Evolutionary conservation across 192 early-diverging fungal species (phyloP).

Genomic region (Coemansia sp.): DNA sequence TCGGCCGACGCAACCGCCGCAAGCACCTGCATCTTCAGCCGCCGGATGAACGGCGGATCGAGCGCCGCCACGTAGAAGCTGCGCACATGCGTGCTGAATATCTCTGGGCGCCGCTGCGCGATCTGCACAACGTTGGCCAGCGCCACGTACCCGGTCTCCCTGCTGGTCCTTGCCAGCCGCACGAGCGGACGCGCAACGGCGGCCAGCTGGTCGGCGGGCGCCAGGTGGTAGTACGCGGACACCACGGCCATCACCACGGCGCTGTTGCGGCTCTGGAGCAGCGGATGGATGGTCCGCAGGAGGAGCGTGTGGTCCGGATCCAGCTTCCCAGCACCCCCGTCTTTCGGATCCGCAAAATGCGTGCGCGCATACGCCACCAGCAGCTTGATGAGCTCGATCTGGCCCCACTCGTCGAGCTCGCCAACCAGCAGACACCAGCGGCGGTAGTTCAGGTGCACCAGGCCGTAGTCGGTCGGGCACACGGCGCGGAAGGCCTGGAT

Average conservation of each 20-base stretch:
- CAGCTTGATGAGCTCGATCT: constrained; percentile 80
- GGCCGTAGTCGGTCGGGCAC: constrained; percentile 80
- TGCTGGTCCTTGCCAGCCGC: constrained; percentile 67
- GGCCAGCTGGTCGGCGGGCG: constrained; percentile 57
- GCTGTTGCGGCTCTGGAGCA: constrained; percentile 84
- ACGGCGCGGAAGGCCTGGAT: constrained; percentile 83
- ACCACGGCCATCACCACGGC: constrained; percentile 75
- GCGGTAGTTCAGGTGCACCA: constrained; percentile 88
- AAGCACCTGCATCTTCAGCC: constrained; percentile 85
- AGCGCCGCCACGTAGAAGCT: constrained; percentile 80
- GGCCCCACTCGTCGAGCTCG: constrained; percentile 97
- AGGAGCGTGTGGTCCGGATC: constrained; percentile 84
- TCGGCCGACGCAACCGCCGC: constrained; percentile 64
- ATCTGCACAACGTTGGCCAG: constrained; percentile 78
- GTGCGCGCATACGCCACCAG: constrained; percentile 78
- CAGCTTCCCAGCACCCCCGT: constrained; percentile 25
- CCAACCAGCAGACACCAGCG: constrained; percentile 83
- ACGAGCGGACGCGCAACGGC: constrained; percentile 72
- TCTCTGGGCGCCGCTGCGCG: constrained; percentile 63
- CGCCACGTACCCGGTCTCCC: constrained; percentile 80
- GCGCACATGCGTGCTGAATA: constrained; percentile 71
- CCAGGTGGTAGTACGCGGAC: constrained; percentile 68
- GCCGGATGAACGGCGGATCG: constrained; percentile 77
- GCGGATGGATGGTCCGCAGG: constrained; percentile 63
- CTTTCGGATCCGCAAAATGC: constrained; percentile 35